phyloP scores from a whole-genome alignment of 306 rosid species.

The Gastrolobium villosum region DNA sequence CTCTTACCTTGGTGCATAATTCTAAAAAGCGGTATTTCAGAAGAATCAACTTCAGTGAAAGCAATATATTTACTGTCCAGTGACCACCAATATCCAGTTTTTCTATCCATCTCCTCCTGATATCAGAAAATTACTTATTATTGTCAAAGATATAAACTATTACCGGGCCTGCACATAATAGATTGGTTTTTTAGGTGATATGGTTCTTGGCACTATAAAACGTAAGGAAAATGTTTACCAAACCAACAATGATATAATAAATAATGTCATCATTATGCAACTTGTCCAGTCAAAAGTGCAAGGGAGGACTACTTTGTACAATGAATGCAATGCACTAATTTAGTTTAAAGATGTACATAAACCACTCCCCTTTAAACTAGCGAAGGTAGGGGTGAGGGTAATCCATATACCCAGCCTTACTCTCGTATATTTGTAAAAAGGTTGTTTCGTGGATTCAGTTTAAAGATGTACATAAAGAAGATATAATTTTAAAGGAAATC shows the following conservation, averaged over 20 bases:
- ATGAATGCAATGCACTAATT: constrained; percentile 31
- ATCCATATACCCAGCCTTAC: too few species aligned
- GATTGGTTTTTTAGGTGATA: neutral
- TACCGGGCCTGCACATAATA: constrained; percentile 5
- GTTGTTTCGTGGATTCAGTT: neutral
- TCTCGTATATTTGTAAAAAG: too few species aligned
- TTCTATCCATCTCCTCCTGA: constrained; percentile 99
- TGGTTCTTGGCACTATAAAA: constrained; percentile 35
- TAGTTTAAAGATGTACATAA: neutral
- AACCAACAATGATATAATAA: constrained; percentile 25
- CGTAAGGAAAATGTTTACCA: constrained; percentile 27
- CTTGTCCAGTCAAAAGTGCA: constrained; percentile 26
- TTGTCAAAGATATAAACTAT: constrained; percentile 17
- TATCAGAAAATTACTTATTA: constrained; percentile 45
- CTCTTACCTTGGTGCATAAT: constrained; percentile 96
- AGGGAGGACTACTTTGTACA: constrained; percentile 36
- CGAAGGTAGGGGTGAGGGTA: too few species aligned
- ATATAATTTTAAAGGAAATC: constrained; percentile 46
- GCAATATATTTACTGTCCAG: constrained; percentile 88
- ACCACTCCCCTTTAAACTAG: too few species aligned
- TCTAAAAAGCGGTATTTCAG: constrained; percentile 89
- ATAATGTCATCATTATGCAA: constrained; percentile 21
- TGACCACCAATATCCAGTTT: constrained; percentile 98
- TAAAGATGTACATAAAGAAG: neutral
- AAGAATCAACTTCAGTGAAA: constrained; percentile 91